Evolutionary conservation across 176 grass and related monocot genomes (phyloP).

Genomic region (Rhynchospora breviuscula): DNA sequence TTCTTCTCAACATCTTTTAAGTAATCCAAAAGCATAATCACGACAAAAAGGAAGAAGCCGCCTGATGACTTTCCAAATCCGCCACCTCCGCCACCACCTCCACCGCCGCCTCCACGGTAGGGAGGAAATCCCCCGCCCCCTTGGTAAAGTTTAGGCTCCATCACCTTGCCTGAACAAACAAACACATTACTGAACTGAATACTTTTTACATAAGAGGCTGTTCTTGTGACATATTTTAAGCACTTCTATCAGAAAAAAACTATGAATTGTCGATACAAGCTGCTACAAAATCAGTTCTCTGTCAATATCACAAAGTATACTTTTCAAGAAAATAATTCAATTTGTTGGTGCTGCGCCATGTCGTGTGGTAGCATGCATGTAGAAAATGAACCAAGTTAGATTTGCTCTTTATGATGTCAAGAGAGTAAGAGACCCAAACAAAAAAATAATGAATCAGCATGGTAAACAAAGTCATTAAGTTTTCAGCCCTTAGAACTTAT

Average conservation of each 20-base stretch:
- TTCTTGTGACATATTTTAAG: not conserved
- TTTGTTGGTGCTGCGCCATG: too few species aligned
- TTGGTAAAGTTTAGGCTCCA: slow-evolving; percentile 8
- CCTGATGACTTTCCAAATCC: not conserved
- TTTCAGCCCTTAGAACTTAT: not conserved
- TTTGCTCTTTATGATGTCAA: too few species aligned
- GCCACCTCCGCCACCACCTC: not conserved
- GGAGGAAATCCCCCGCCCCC: slow-evolving; percentile 14
- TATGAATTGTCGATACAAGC: not conserved
- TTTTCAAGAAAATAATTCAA: not conserved
- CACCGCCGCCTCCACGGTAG: not conserved
- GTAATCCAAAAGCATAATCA: slow-evolving; percentile 25
- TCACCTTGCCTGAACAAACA: slow-evolving; percentile 9
- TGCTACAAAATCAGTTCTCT: not conserved
- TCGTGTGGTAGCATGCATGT: too few species aligned
- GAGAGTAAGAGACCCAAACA: too few species aligned
- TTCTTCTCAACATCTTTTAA: slow-evolving; percentile 28
- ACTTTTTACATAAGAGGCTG: not conserved
- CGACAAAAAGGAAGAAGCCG: slow-evolving; percentile 3
- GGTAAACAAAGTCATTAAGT: not conserved
- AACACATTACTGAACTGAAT: not conserved
- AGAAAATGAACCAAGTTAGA: too few species aligned
- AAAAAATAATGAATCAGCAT: too few species aligned
- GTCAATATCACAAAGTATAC: not conserved
- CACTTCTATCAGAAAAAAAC: not conserved